phyloP scores from a whole-genome alignment of 768 basidiomycete species.

The Butyriboletus loyo region DNA sequence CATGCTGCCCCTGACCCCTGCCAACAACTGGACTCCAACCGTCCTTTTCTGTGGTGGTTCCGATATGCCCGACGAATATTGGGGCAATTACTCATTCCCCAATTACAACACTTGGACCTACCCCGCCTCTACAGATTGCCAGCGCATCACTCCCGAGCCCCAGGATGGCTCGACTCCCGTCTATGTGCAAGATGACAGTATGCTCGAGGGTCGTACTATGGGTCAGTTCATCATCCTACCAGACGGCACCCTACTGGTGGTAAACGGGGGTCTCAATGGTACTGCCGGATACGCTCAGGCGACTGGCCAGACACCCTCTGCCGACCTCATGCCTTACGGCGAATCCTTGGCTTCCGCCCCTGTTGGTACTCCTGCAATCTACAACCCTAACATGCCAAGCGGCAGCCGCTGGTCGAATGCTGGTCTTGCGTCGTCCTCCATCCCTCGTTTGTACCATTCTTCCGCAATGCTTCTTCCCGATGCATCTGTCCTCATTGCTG shows the following conservation, averaged over 20 bases:
- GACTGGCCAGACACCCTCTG: constrained; percentile 43
- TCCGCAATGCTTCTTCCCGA: constrained; percentile 85
- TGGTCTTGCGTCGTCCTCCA: constrained; percentile 58
- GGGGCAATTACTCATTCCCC: constrained; percentile 77
- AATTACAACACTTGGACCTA: constrained; percentile 70
- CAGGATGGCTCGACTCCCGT: constrained; percentile 55
- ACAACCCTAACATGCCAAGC: constrained; percentile 69
- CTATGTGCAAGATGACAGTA: constrained; percentile 71
- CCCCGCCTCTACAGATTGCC: constrained; percentile 71
- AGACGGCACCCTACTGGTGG: constrained; percentile 67
- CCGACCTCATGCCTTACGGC: constrained; percentile 62
- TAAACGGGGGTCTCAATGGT: constrained; percentile 83
- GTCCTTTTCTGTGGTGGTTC: constrained; percentile 91
- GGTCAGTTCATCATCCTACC: constrained; percentile 88
- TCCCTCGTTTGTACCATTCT: constrained; percentile 90
- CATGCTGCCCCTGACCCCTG: constrained; percentile 89
- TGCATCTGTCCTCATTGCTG: constrained; percentile 82
- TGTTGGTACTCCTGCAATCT: constrained; percentile 72
- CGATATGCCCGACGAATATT: constrained; percentile 68
- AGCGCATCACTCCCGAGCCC: constrained; percentile 86
- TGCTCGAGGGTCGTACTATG: constrained; percentile 82
- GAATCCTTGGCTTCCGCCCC: constrained; percentile 80
- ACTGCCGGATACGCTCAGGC: constrained; percentile 82
- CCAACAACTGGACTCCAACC: constrained; percentile 83
- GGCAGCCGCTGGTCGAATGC: constrained; percentile 76